Base-by-base conservation (phyloP, 148 eudicot genomes). In the Camellia lanceoleosa region DNA sequence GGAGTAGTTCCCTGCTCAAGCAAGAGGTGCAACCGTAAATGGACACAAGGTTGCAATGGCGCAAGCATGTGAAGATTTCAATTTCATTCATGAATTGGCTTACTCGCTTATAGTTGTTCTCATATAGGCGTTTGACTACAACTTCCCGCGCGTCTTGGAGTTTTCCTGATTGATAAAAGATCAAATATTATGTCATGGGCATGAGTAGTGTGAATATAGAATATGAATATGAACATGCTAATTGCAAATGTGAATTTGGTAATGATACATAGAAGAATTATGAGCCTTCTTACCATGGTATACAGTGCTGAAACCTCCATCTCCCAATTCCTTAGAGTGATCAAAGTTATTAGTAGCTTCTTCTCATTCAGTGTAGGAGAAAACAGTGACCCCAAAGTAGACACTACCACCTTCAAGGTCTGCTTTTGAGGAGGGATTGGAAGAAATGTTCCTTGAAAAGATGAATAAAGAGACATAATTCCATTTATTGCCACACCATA, bases 301-400 rank as follows among this genome's bases (percentile, higher is more conserved):
- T 18, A 91, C 92, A 16, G 80, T 82, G 76, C 94, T 91, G 70
- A 73, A 89, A 18, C 94, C 94, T 54, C 94, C 94, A 76, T 82
- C 84, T 7, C 94, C 94, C 20, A 89, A 87, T 79, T 85, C 88
- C 55, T 59, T 86, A 46, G 83, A 75, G 19, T 88, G 67, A 73
- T 86, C 87, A 58, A 91, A 91, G 38, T 79, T 82, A 30, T 79
- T 52, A 2, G 94, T 89, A 79, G 91, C 86, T 73, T 81, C 84
- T 81, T 82, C 76, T 9, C 89, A 91, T 74, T 91, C 91, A 41
- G 30, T 73, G 84, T 86, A 86, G 80, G 89, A 81, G 80, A 86
- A 91, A 56, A 91, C 55, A 54, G 87, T 74, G 42, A 85, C 82
- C 11, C 89, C 89, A 10, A 70, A 81, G 73, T 70, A 82, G 78